Evolutionary conservation across 2,329 filamentous ascomycete species (phyloP).

Genomic region (Neofusicoccum ribis): DNA sequence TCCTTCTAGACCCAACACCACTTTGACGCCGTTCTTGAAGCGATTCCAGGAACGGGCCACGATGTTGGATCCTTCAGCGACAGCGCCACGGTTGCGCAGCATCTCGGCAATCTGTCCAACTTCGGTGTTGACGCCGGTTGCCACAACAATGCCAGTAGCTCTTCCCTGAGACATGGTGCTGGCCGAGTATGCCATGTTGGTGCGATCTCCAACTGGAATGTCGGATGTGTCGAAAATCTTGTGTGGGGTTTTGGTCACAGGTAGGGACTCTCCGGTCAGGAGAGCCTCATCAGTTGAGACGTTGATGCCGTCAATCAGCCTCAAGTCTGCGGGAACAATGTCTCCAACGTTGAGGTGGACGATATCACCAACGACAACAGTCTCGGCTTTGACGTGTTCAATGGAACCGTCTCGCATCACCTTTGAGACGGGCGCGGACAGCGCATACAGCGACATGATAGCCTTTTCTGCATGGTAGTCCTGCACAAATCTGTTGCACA

Average conservation of each 20-base stretch:
- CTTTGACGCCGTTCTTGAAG: slow-evolving; percentile 42
- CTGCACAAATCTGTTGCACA: slow-evolving; percentile 46
- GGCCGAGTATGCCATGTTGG: slow-evolving; percentile 70
- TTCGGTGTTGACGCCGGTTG: slow-evolving; percentile 73
- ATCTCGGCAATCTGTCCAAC: slow-evolving; percentile 70
- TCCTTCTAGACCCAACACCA: slow-evolving; percentile 67
- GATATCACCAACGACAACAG: slow-evolving; percentile 42
- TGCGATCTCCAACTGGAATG: slow-evolving; percentile 63
- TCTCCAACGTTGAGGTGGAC: slow-evolving; percentile 53
- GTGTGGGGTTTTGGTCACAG: slow-evolving; percentile 64
- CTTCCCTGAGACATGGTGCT: slow-evolving; percentile 72
- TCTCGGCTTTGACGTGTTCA: slow-evolving; percentile 37
- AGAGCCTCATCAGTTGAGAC: slow-evolving; percentile 74
- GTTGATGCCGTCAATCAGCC: slow-evolving; percentile 66
- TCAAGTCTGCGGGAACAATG: slow-evolving; percentile 66
- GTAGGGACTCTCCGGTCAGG: slow-evolving; percentile 71
- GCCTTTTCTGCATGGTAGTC: slow-evolving; percentile 49
- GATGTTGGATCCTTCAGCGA: slow-evolving; percentile 14
- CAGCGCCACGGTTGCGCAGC: slow-evolving; percentile 12
- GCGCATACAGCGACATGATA: slow-evolving; percentile 42
- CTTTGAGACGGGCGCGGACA: slow-evolving; percentile 41
- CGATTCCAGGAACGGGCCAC: slow-evolving; percentile 24
- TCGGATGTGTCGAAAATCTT: slow-evolving; percentile 54
- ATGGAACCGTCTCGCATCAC: slow-evolving; percentile 39
- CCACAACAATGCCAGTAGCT: slow-evolving; percentile 66